Evolutionary conservation across 2,329 filamentous ascomycete species (phyloP).

Genomic region (Exophiala sp.): DNA sequence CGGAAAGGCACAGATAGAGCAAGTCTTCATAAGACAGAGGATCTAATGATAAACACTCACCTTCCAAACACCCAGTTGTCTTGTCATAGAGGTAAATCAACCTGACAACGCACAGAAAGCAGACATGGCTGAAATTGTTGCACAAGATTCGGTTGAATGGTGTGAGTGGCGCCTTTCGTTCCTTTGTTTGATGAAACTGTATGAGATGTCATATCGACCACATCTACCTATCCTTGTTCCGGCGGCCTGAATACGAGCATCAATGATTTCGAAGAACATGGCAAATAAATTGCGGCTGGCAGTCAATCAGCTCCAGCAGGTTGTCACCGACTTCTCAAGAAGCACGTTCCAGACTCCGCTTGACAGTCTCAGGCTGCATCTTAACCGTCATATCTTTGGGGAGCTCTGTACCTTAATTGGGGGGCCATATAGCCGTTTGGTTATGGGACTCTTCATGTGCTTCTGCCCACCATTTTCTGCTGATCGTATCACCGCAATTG

Average conservation of each 20-base stretch:
- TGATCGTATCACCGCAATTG: conserved; percentile 4
- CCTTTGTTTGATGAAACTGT: conserved; percentile 15
- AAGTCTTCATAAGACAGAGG: neutral
- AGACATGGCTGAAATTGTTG: conserved; percentile 8
- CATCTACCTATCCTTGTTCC: neutral
- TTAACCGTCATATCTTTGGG: neutral
- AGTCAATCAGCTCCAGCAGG: neutral
- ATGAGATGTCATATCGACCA: conserved; percentile 5
- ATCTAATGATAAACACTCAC: conserved; percentile 3
- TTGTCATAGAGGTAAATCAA: neutral
- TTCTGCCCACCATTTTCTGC: conserved; percentile 9
- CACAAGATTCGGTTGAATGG: conserved; percentile 12
- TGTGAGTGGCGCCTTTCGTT: conserved; percentile 3
- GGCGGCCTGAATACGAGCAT: conserved; percentile 5
- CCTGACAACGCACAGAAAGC: neutral
- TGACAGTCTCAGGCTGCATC: conserved; percentile 7
- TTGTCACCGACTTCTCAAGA: conserved; percentile 15
- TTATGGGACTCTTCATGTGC: neutral
- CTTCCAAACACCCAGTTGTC: neutral
- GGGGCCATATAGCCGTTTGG: neutral
- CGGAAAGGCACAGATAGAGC: conserved; percentile 7
- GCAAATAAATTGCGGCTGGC: neutral
- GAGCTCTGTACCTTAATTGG: too few relatives aligned
- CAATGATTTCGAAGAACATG: neutral
- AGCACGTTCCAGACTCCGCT: conserved; percentile 5